Percentiles rank a stretch among this genome's conserved stretches.
Evolutionary conservation across 495 filamentous ascomycete genomes (phyloP).

Genomic region (Aspergillus asperescens): DNA sequence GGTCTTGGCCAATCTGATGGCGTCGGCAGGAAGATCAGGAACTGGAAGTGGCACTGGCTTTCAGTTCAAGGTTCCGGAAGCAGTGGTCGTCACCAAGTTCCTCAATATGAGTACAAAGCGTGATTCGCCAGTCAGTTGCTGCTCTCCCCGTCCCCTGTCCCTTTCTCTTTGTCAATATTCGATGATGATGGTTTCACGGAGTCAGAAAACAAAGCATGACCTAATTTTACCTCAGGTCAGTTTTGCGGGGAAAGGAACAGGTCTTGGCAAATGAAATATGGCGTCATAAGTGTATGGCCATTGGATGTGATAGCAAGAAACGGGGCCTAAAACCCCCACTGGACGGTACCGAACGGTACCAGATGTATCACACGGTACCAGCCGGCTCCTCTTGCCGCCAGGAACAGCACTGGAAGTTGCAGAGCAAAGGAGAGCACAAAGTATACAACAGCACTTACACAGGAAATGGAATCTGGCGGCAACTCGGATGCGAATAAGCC

Average conservation of each 20-base stretch:
- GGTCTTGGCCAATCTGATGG: neutral
- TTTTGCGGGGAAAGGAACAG: conserved; percentile 2
- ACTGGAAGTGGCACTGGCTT: neutral
- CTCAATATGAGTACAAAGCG: too few species aligned
- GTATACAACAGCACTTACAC: neutral
- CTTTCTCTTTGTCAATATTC: neutral
- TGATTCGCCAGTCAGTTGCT: too few species aligned
- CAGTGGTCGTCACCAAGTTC: neutral
- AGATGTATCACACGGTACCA: too few species aligned
- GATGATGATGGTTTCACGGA: neutral
- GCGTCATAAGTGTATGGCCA: conserved; percentile 1
- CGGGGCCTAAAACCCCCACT: neutral
- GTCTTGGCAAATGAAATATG: neutral
- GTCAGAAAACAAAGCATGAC: neutral
- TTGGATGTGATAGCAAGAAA: neutral
- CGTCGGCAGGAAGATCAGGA: conserved; percentile 4
- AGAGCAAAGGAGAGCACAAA: neutral
- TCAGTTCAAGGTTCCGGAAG: too few species aligned
- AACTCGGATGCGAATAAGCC: neutral
- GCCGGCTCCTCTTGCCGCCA: neutral
- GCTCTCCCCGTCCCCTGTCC: neutral
- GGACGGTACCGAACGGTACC: neutral
- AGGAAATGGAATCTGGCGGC: neutral
- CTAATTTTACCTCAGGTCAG: neutral
- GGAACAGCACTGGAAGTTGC: neutral